Percentiles rank a stretch among this genome's conserved stretches.
Conservation (phyloP, 345 rosid genomes). For the Linum tenue region DNA sequence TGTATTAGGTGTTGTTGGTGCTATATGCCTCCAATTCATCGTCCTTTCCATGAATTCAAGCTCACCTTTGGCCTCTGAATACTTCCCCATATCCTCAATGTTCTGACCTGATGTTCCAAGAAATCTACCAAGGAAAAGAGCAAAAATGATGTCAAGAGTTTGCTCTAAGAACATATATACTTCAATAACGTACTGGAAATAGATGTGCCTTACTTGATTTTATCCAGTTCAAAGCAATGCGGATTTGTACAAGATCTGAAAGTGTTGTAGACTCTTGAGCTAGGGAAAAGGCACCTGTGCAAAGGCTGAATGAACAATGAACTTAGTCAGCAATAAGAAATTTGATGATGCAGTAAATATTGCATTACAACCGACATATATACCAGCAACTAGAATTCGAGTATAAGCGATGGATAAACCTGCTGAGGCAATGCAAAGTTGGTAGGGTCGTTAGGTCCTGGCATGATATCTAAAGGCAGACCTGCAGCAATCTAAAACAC, state of each 20-base stretch:
- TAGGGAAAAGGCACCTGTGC: conserved; percentile 86
- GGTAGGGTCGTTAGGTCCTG: conserved; percentile 89
- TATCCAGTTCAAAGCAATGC: conserved; percentile 88
- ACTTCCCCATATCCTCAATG: conserved; percentile 80
- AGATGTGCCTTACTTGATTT: conserved; percentile 41
- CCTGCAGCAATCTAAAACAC: conserved; percentile 75
- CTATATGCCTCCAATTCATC: conserved; percentile 89
- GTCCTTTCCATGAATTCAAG: conserved; percentile 92
- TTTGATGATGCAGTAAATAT: neutral
- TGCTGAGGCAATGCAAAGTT: conserved; percentile 90
- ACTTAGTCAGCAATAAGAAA: neutral
- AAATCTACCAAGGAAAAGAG: conserved; percentile 39
- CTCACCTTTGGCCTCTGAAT: conserved; percentile 69
- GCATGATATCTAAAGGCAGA: conserved; percentile 85
- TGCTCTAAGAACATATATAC: neutral
- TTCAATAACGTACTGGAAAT: neutral
- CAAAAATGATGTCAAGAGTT: neutral
- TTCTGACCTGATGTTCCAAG: conserved; percentile 99
- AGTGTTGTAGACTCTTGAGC: conserved; percentile 74
- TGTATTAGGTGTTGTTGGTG: conserved; percentile 95
- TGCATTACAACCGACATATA: neutral
- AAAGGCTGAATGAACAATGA: conserved; percentile 53
- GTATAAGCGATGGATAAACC: conserved; percentile 30
- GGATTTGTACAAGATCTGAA: conserved; percentile 90
- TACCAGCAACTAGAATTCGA: conserved; percentile 1